Conservation (phyloP, 2,329 filamentous ascomycete species). For the Fusarium sp. region DNA sequence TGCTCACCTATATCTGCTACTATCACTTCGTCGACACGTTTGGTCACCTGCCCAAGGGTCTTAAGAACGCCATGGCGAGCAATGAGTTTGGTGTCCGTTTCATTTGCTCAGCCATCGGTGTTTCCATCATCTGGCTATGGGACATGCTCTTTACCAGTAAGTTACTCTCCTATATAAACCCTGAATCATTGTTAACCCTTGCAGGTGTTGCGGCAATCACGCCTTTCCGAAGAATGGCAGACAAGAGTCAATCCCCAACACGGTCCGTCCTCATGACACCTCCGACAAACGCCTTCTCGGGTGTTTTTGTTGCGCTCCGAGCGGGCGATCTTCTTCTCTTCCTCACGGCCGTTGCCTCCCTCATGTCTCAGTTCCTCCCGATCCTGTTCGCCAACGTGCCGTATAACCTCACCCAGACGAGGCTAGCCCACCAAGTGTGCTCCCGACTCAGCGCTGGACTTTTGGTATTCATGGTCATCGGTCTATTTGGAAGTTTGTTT, state of each 20-base stretch:
- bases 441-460: conserved; percentile 54
- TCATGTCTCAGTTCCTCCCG: conserved; percentile 62
- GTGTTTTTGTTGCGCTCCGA: conserved; percentile 44
- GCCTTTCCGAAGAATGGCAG: conserved; percentile 56
- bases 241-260: conserved; percentile 47
- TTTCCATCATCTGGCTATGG: conserved; percentile 56
- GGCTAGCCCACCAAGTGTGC: conserved; percentile 54
- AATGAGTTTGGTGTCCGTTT: conserved; percentile 58
- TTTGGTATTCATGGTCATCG: conserved; percentile 56
- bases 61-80: conserved; percentile 52
- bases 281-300: conserved; percentile 59
- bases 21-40: conserved; percentile 49
- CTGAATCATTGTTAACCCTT: neutral
- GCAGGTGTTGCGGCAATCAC: conserved; percentile 55
- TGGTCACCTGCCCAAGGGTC: conserved; percentile 39
- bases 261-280: conserved; percentile 56
- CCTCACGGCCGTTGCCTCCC: conserved; percentile 54
- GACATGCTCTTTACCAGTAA: conserved; percentile 55
- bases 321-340: conserved; percentile 55
- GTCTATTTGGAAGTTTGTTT: conserved; percentile 53
- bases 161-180: neutral
- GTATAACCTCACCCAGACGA: conserved; percentile 56
- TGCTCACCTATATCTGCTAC: conserved; percentile 55
- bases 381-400: conserved; percentile 62
- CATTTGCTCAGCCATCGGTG: conserved; percentile 55